Evolutionary conservation across 2,329 filamentous ascomycete genomes (phyloP).

Genomic region (Grosmannia clavigera): DNA sequence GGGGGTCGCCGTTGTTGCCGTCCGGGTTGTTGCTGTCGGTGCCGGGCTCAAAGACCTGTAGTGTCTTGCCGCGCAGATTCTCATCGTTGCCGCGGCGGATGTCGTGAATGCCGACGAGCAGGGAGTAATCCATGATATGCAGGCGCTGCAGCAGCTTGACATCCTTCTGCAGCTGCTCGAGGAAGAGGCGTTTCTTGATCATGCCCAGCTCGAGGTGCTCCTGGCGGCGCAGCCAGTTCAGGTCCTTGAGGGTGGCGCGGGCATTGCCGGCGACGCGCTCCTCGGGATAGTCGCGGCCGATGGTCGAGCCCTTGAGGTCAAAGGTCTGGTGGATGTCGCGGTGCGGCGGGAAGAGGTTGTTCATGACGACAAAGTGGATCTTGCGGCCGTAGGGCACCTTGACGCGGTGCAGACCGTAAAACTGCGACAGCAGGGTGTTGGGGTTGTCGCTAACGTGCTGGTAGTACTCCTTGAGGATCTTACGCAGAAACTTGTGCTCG

Average conservation of each 20-base stretch:
- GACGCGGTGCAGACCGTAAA: slow-evolving; percentile 92
- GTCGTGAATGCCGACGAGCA: slow-evolving; percentile 91
- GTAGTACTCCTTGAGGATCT: slow-evolving; percentile 85
- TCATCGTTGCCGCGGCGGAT: slow-evolving; percentile 85
- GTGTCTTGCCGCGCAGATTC: slow-evolving; percentile 76
- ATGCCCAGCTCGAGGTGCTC: slow-evolving; percentile 80
- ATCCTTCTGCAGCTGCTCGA: slow-evolving; percentile 79
- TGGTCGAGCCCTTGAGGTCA: slow-evolving; percentile 90
- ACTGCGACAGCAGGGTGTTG: slow-evolving; percentile 93
- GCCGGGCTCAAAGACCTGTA: slow-evolving; percentile 88
- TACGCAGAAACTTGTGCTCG: slow-evolving; percentile 79
- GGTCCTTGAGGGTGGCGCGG: slow-evolving; percentile 83
- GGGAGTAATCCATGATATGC: slow-evolving; percentile 97
- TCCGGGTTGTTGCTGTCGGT: slow-evolving; percentile 45
- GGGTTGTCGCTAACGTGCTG: slow-evolving; percentile 85
- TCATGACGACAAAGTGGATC: slow-evolving; percentile 99
- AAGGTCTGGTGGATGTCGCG: slow-evolving; percentile 96
- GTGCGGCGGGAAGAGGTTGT: slow-evolving; percentile 96
- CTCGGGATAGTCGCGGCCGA: slow-evolving; percentile 83
- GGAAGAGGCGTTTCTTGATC: slow-evolving; percentile 74
- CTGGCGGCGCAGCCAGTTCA: slow-evolving; percentile 88
- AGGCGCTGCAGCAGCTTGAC: slow-evolving; percentile 76
- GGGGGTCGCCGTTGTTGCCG: slow-evolving; percentile 34
- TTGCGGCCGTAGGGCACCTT: slow-evolving; percentile 98
- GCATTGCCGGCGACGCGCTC: slow-evolving; percentile 82